These are phyloP conservation scores for Leccinellum luteum DNA, from an alignment of 768 basidiomycete species.

Conservation along the genomic window DNA sequence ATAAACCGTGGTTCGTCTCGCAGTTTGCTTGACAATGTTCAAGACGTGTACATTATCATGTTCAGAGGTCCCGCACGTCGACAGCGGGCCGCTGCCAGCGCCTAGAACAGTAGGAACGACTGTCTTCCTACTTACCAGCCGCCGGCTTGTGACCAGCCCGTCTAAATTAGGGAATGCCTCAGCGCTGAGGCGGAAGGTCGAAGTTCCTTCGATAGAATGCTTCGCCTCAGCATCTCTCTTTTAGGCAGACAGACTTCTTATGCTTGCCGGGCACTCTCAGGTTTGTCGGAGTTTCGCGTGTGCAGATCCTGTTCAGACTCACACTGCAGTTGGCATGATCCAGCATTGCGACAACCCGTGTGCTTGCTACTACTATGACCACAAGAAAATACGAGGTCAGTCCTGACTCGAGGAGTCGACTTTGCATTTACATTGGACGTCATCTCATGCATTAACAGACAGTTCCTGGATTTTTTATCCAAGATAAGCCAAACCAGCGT, in stretches of 20 bases:
- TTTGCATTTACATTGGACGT: neutral
- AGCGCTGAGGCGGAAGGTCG: no score
- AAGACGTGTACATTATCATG: neutral
- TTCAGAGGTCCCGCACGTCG: neutral
- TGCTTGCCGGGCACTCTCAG: neutral
- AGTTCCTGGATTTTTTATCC: constrained; percentile 8
- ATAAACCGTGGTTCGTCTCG: neutral
- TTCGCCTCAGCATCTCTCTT: no score
- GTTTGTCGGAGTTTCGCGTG: neutral
- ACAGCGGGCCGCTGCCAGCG: no score
- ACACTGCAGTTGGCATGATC: neutral
- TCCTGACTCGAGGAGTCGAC: no score
- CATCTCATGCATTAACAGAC: neutral
- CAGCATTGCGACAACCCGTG: neutral
- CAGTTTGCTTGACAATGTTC: neutral
- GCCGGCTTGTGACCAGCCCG: no score
- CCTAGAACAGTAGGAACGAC: no score
- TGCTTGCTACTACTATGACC: neutral
- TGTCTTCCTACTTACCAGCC: no score
- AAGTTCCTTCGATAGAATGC: no score
- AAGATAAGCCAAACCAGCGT: constrained; percentile 3
- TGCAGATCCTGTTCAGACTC: neutral
- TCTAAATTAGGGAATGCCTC: no score
- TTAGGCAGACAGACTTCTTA: no score
- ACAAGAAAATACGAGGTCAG: constrained; percentile 1